Percentiles rank a stretch among this genome's conserved stretches.
phyloP scores from a whole-genome alignment of 345 rosid species.

The Moringa oleifera region DNA sequence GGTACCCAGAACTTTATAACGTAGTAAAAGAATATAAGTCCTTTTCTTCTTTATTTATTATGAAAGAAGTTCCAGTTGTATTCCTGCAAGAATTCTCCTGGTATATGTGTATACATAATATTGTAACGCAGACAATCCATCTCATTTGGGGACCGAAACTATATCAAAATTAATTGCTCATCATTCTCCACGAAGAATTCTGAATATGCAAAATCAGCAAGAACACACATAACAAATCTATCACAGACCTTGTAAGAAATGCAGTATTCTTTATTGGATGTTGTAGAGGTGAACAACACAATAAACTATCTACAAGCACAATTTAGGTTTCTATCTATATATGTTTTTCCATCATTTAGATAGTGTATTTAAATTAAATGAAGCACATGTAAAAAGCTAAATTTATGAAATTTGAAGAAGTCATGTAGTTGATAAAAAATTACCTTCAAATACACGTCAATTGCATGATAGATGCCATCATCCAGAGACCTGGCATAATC shows the following conservation, averaged over 20 bases:
- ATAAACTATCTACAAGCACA: no score
- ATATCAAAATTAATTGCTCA: no score
- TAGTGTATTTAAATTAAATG: no score
- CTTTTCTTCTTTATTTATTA: not conserved
- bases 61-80: not conserved
- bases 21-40: no score
- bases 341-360: no score
- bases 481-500: conserved; percentile 44
- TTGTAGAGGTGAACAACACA: no score
- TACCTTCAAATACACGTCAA: conserved; percentile 58
- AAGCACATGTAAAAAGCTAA: not conserved
- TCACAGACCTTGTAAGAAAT: not conserved
- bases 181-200: no score
- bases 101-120: no score
- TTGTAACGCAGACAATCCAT: no score
- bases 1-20: not conserved
- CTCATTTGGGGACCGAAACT: not conserved
- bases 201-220: not conserved
- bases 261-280: not conserved
- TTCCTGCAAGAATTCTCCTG: not conserved
- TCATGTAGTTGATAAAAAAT: not conserved
- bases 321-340: no score
- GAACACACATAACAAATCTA: not conserved
- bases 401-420: not conserved
- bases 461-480: conserved; percentile 51